phyloP scores from a whole-genome alignment of 805 yeast genomes.

The Myxozyma udenii region DNA sequence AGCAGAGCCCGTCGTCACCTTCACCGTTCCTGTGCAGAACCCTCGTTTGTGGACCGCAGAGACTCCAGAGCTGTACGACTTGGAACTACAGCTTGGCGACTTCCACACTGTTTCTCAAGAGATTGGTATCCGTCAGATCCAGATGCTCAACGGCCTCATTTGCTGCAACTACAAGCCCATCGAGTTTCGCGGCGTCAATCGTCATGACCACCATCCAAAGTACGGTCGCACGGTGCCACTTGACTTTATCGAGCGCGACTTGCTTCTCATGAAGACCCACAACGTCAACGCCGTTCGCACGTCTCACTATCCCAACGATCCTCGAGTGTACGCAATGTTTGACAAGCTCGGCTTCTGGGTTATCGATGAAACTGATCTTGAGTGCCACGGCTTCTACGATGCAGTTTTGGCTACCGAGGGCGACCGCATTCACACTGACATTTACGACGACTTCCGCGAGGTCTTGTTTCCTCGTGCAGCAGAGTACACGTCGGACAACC shows the following conservation, averaged over 20 bases:
- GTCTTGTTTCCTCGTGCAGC: conserved; percentile 26
- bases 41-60: conserved; percentile 42
- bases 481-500: conserved; percentile 37
- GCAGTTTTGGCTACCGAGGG: conserved; percentile 7
- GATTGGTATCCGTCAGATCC: conserved; percentile 38
- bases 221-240: conserved; percentile 41
- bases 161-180: conserved; percentile 38
- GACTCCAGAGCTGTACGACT: conserved; percentile 36
- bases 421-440: not conserved
- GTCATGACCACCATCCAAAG: conserved; percentile 41
- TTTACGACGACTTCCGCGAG: conserved; percentile 16
- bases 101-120: conserved; percentile 31
- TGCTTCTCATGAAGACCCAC: conserved; percentile 39
- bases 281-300: conserved; percentile 42
- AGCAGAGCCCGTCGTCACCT: not conserved
- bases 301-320: conserved; percentile 43
- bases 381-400: conserved; percentile 40
- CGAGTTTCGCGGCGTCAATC: conserved; percentile 39
- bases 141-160: conserved; percentile 35
- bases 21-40: conserved; percentile 18
- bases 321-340: conserved; percentile 37
- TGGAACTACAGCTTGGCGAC: conserved; percentile 28
- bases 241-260: conserved; percentile 39
- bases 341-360: conserved; percentile 41
- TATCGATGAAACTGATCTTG: conserved; percentile 42